These are phyloP conservation scores for Paramecium biaurelia DNA, from an alignment of 73 alveolate species.

Conservation along the genomic window DNA sequence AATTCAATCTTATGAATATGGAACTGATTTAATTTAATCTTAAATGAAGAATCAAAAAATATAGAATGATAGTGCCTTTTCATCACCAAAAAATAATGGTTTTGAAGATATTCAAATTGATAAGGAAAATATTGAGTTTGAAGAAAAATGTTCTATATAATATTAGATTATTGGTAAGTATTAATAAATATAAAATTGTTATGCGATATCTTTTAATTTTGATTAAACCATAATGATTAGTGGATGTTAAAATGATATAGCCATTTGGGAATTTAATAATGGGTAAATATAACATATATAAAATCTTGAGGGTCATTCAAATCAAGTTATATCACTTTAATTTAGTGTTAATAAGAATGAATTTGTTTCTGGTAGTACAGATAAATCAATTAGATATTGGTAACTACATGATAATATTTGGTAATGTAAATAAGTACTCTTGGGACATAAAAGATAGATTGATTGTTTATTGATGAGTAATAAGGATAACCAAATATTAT, in stretches of 20 bases:
- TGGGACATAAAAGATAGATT: not conserved
- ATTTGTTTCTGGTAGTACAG: not conserved
- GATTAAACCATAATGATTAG: not conserved
- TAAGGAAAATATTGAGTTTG: not conserved
- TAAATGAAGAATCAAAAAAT: not conserved
- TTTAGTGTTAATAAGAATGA: not conserved
- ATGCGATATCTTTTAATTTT: slow-evolving; percentile 1
- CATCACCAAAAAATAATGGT: not conserved
- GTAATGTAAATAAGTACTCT: not conserved
- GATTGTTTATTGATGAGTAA: not conserved
- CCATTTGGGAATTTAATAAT: not conserved
- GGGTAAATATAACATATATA: not conserved
- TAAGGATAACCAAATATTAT: not conserved
- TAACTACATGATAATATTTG: not conserved
- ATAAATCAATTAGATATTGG: not conserved
- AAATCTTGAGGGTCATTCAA: not conserved
- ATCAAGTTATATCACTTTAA: not conserved
- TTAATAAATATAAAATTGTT: not conserved
- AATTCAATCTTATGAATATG: not conserved
- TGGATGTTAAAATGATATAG: not conserved
- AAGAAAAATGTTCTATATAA: not conserved
- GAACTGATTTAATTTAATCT: not conserved
- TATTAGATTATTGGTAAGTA: not conserved
- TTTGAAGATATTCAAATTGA: not conserved
- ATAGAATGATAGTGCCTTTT: not conserved